phyloP scores from a whole-genome alignment of 2,329 filamentous ascomycete genomes.

The Diplodia scrobiculata region DNA sequence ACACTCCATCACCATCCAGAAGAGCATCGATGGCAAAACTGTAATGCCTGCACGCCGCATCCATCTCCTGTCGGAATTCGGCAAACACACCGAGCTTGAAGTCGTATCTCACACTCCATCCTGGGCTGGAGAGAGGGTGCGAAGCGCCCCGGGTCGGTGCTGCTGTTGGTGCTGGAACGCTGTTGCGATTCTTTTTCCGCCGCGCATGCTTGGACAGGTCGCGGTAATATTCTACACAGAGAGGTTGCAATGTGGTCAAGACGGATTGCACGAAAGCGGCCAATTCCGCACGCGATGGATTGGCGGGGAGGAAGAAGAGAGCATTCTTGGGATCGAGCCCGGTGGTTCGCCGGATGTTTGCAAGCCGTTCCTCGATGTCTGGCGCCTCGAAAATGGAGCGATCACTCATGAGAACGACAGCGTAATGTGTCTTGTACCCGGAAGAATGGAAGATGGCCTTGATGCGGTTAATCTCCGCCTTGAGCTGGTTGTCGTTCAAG shows the following conservation, averaged over 20 bases:
- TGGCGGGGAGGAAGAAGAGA: conserved; percentile 78
- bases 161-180: conserved; percentile 76
- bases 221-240: conserved; percentile 85
- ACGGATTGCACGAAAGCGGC: conserved; percentile 73
- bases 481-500: conserved; percentile 82
- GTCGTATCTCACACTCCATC: conserved; percentile 93
- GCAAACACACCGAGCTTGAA: conserved; percentile 90
- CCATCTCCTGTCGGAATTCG: conserved; percentile 91
- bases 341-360: conserved; percentile 76
- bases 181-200: conserved; percentile 80
- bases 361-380: conserved; percentile 73
- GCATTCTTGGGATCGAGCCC: conserved; percentile 77
- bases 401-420: conserved; percentile 76
- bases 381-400: conserved; percentile 60
- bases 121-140: conserved; percentile 77
- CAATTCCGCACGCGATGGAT: conserved; percentile 70
- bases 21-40: conserved; percentile 84
- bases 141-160: conserved; percentile 83
- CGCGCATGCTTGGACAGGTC: conserved; percentile 90
- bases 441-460: conserved; percentile 69
- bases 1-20: conserved; percentile 73
- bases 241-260: conserved; percentile 70
- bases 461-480: conserved; percentile 79
- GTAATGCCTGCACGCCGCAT: conserved; percentile 80
- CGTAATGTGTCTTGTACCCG: conserved; percentile 75